Base-by-base conservation (phyloP, 2,329 filamentous ascomycete species). In the Chaetomium globosum region DNA sequence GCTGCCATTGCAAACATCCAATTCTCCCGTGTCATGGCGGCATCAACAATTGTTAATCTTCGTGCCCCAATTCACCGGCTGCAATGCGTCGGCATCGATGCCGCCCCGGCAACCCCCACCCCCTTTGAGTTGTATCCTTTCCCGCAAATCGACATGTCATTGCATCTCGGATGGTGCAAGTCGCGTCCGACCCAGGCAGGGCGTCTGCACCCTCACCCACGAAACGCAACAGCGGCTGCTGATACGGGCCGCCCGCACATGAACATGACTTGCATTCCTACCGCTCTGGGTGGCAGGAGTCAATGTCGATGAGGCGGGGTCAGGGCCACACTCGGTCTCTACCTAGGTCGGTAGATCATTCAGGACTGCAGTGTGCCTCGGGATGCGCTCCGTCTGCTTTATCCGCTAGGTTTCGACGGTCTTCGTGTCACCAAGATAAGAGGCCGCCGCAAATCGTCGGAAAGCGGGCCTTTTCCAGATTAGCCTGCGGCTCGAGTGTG, bases 111-210 rank as follows among this genome's bases (percentile, higher is more conserved):
- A 60, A 48, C 39, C 57, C 55, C 62, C 62, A 39, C 57, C 30
- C 55, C 39, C 16, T 26, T 36, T 12, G 4, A n/a, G 46, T 58
- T 23, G 33, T 26, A 57, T 46, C 16, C 48, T 19, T 26, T 30
- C 48, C 26, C 33, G 52, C 52, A 16, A 31, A 46, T 16, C 10
- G 30, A 51, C 53, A 28, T 31, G 21, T 57, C 26, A 23, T 23
- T 58, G 63, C 63, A 58, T 57, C 31, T 26, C 63, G 58, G 63
- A 51, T 33, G 58, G 26, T 23, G 33, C 36, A 16, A 26, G 28
- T 43, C 46, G 46, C 54, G 31, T 61, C 58, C 59, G 59, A 13
- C 23, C 2, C 46, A 36, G 1, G 46, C 28, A 52, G 16, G 16
- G 39, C 39, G 39, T 43, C 39, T 43, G 16, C 39, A 19, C 39